Conservation (phyloP, 257 asterid genomes). For the Hygrophila difformis region DNA sequence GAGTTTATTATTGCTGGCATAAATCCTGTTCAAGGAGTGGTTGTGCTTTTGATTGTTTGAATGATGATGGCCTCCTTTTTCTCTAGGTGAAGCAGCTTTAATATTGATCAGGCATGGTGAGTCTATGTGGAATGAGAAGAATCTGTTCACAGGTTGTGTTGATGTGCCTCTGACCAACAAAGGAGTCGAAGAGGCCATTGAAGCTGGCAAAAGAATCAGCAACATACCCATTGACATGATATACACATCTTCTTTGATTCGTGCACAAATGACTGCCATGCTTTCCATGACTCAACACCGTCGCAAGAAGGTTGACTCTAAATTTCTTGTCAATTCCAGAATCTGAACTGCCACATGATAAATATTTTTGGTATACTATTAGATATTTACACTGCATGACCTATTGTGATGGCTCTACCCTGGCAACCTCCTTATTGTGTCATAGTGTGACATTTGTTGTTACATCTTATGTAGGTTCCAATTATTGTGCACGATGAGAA, state of each 20-base stretch:
- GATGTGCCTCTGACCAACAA: slow-evolving; percentile 89
- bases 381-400: too few relatives aligned
- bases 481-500: slow-evolving; percentile 74
- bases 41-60: too few relatives aligned
- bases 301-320: slow-evolving; percentile 63
- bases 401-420: too few relatives aligned
- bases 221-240: slow-evolving; percentile 91
- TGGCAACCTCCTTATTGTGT: too few relatives aligned
- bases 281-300: slow-evolving; percentile 99
- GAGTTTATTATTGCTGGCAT: too few relatives aligned
- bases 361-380: too few relatives aligned
- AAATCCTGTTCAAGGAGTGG: too few relatives aligned
- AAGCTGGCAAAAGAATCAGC: slow-evolving; percentile 95
- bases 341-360: too few relatives aligned
- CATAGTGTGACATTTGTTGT: too few relatives aligned
- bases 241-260: slow-evolving; percentile 81
- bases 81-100: slow-evolving; percentile 82
- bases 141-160: slow-evolving; percentile 96
- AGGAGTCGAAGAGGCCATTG: slow-evolving; percentile 95
- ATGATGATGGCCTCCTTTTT: too few relatives aligned
- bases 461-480: slow-evolving; percentile 57
- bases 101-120: slow-evolving; percentile 94
- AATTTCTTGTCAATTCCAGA: too few relatives aligned
- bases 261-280: slow-evolving; percentile 99
- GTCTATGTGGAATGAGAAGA: slow-evolving; percentile 98